Evolutionary conservation across 2,329 filamentous ascomycete species (phyloP).

Genomic region (Scytalidium sp.): DNA sequence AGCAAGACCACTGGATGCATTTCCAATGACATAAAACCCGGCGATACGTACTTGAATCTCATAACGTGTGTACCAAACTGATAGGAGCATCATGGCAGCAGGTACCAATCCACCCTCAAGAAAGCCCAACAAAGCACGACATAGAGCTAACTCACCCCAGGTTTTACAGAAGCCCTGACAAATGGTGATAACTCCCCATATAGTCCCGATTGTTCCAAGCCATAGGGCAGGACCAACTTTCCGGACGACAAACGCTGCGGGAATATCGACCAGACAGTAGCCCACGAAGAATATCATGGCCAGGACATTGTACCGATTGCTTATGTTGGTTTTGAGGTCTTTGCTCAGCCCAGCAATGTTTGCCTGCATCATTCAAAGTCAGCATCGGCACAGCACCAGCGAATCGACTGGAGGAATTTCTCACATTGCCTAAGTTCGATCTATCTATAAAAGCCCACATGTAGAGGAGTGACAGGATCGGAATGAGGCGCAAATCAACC

Average conservation of each 20-base stretch:
- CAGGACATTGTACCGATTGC: slow-evolving; percentile 1
- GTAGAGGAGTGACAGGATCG: slow-evolving; percentile 1
- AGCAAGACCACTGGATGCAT: slow-evolving; percentile 1
- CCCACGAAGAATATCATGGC: slow-evolving; percentile 2
- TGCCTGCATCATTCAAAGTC: neutral
- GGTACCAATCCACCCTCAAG: slow-evolving; percentile 1
- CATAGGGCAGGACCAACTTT: slow-evolving; percentile 1
- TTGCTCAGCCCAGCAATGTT: slow-evolving; percentile 2
- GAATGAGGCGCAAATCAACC: slow-evolving; percentile 1
- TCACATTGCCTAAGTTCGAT: slow-evolving; percentile 1
- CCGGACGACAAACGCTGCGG: neutral
- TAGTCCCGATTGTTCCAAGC: slow-evolving; percentile 1
- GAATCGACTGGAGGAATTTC: neutral
- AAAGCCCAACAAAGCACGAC: neutral
- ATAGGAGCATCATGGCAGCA: slow-evolving; percentile 1
- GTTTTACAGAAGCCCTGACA: neutral
- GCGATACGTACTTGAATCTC: slow-evolving; percentile 1
- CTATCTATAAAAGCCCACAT: slow-evolving; percentile 2
- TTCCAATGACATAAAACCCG: slow-evolving; percentile 1
- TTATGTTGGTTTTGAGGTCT: neutral
- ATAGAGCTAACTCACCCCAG: neutral
- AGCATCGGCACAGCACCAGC: neutral
- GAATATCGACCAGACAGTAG: slow-evolving; percentile 3
- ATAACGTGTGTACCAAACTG: neutral
- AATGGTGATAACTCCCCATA: slow-evolving; percentile 1